phyloP scores from a whole-genome alignment of 106 monocot species.

The Acorus gramineus region DNA sequence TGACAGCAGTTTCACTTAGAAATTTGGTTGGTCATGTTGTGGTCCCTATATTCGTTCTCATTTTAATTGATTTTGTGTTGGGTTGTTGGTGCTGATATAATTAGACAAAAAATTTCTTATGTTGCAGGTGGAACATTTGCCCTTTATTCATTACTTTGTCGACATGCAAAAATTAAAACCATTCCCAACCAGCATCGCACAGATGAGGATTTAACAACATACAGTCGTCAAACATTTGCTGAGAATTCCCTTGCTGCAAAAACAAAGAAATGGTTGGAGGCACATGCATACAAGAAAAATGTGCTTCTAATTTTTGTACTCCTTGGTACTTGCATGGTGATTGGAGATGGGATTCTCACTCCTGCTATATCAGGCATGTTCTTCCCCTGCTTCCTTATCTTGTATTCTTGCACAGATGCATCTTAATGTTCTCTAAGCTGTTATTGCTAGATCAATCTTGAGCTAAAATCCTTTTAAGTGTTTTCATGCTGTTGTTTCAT shows the following conservation, averaged over 20 bases:
- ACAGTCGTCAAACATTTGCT: slow-evolving; percentile 59
- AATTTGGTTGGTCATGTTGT: no score
- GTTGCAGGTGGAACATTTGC: slow-evolving; percentile 76
- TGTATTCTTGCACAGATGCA: neutral
- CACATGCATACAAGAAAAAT: slow-evolving; percentile 56
- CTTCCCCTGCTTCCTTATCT: neutral
- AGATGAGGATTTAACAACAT: slow-evolving; percentile 84
- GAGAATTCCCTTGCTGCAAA: slow-evolving; percentile 71
- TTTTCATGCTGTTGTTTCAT: no score
- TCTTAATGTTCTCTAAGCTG: neutral
- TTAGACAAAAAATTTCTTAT: neutral
- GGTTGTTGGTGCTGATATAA: no score
- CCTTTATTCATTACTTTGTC: slow-evolving; percentile 73
- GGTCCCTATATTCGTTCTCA: no score
- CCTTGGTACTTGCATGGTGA: slow-evolving; percentile 75
- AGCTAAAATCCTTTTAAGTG: no score
- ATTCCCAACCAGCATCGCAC: slow-evolving; percentile 87
- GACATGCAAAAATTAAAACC: slow-evolving; percentile 74
- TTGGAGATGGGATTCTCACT: slow-evolving; percentile 92
- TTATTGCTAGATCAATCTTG: no score
- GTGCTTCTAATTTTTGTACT: slow-evolving; percentile 78
- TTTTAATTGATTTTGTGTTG: no score
- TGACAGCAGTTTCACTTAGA: no score
- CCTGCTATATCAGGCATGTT: slow-evolving; percentile 78
- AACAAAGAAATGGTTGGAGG: slow-evolving; percentile 63